Evolutionary conservation across 805 yeast genomes (phyloP).

Genomic region (Candida pseudofarinosa): DNA sequence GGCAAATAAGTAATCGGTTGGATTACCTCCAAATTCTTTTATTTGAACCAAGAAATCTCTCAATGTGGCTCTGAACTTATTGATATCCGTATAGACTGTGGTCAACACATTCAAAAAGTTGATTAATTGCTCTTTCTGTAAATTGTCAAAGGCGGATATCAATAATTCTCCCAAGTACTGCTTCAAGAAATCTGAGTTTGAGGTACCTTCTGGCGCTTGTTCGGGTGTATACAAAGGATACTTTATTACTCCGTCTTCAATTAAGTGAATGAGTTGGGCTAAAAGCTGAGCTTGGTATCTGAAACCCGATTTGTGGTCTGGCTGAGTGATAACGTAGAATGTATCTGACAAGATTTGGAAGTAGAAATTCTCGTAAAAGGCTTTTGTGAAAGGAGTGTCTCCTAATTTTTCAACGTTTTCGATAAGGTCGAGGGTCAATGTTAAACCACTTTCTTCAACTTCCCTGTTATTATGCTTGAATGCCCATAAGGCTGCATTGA

Average conservation of each 20-base stretch:
- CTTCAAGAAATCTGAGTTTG: constrained; percentile 73
- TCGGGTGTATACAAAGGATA: constrained; percentile 78
- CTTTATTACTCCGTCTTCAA: constrained; percentile 68
- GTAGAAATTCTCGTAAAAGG: constrained; percentile 84
- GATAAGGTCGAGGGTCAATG: constrained; percentile 76
- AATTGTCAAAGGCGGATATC: constrained; percentile 86
- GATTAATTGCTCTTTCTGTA: constrained; percentile 76
- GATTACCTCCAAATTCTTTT: constrained; percentile 92
- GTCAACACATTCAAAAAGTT: constrained; percentile 78
- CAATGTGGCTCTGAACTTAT: constrained; percentile 74
- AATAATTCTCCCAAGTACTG: constrained; percentile 80
- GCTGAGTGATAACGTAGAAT: constrained; percentile 88
- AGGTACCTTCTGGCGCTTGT: constrained; percentile 80
- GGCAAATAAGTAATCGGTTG: constrained; percentile 89
- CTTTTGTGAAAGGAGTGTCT: constrained; percentile 67
- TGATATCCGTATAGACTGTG: constrained; percentile 65
- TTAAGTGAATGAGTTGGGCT: constrained; percentile 77
- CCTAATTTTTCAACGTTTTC: constrained; percentile 80
- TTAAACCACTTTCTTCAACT: constrained; percentile 88
- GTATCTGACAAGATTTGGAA: constrained; percentile 89
- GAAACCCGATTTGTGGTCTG: constrained; percentile 97
- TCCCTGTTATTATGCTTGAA: constrained; percentile 96
- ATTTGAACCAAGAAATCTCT: constrained; percentile 96
- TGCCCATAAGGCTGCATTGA: constrained; percentile 97
- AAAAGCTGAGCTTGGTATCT: constrained; percentile 80